These are phyloP conservation scores for Sophora flavescens DNA, from an alignment of 306 rosid species.

Conservation along the genomic window DNA sequence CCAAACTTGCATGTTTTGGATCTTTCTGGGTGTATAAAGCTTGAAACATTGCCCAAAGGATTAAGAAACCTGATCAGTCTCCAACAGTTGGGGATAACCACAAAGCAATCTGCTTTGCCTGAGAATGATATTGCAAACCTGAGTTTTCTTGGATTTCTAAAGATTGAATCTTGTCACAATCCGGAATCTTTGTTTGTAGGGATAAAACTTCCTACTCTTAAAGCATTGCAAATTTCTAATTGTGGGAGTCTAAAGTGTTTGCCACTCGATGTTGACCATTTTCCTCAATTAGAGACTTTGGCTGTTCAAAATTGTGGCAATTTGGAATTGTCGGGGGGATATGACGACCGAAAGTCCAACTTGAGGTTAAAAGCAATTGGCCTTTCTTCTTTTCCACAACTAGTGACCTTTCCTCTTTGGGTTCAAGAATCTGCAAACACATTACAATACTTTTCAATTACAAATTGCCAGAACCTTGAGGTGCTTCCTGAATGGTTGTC, in stretches of 20 bases:
- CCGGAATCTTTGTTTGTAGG: not conserved
- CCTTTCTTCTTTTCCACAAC: not conserved
- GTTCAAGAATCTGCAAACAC: not conserved
- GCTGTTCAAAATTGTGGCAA: not conserved
- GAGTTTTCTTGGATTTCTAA: not conserved
- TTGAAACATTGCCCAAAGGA: slow-evolving; percentile 1
- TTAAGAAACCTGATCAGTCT: not conserved
- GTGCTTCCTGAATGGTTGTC: slow-evolving; percentile 1
- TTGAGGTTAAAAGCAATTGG: not conserved
- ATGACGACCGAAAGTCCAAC: not conserved
- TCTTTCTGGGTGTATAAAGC: not conserved
- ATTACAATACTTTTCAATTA: not conserved
- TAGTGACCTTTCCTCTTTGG: not conserved
- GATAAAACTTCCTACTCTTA: not conserved
- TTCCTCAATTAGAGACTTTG: not conserved
- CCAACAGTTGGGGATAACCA: not conserved
- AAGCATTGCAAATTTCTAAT: not conserved
- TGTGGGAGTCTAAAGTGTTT: not conserved
- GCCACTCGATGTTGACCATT: not conserved
- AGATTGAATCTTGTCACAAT: not conserved
- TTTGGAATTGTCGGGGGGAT: not conserved
- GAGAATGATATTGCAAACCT: not conserved
- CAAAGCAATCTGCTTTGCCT: not conserved
- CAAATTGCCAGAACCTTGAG: not conserved
- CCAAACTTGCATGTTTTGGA: not conserved